These are phyloP conservation scores for Trichophaea hybrida DNA, from an alignment of 2,329 filamentous ascomycete species.

Conservation along the genomic window DNA sequence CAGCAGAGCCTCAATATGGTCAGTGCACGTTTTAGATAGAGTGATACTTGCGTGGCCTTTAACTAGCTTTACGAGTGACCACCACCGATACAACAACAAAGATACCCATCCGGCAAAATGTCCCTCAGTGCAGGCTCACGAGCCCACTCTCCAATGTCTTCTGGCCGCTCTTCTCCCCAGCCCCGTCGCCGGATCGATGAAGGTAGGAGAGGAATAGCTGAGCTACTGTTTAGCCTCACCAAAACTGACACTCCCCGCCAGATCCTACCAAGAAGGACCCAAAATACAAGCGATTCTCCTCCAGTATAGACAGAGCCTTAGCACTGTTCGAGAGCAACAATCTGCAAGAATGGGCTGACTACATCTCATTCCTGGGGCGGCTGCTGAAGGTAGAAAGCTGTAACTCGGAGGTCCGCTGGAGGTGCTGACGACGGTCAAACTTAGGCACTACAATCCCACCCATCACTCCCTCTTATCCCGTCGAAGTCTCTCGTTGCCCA, in stretches of 20 bases:
- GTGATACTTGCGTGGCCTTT: too few species aligned
- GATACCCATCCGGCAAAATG: constrained; percentile 13
- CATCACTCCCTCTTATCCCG: constrained; percentile 57
- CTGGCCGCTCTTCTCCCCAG: constrained; percentile 21
- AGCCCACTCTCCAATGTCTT: constrained; percentile 6
- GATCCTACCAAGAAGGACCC: constrained; percentile 45
- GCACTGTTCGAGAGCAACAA: constrained; percentile 72
- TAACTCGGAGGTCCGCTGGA: not conserved
- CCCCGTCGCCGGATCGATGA: constrained; percentile 20
- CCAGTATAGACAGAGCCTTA: constrained; percentile 72
- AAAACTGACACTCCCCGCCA: constrained; percentile 3
- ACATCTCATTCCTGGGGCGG: constrained; percentile 89
- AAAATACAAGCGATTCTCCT: constrained; percentile 73
- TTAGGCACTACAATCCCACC: constrained; percentile 77
- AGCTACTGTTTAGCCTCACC: not conserved
- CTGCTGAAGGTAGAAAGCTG: constrained; percentile 57
- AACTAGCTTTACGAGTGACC: too few species aligned
- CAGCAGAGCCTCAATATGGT: not conserved
- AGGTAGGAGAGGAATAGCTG: constrained; percentile 6
- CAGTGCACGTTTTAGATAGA: not conserved
- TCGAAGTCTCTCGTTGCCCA: constrained; percentile 74
- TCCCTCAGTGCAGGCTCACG: not conserved
- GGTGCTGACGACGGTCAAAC: not conserved
- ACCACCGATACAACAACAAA: too few species aligned
- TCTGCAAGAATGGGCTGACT: constrained; percentile 97